Evolutionary conservation across 495 filamentous ascomycete genomes (phyloP).

Genomic region (Lepraria neglecta): DNA sequence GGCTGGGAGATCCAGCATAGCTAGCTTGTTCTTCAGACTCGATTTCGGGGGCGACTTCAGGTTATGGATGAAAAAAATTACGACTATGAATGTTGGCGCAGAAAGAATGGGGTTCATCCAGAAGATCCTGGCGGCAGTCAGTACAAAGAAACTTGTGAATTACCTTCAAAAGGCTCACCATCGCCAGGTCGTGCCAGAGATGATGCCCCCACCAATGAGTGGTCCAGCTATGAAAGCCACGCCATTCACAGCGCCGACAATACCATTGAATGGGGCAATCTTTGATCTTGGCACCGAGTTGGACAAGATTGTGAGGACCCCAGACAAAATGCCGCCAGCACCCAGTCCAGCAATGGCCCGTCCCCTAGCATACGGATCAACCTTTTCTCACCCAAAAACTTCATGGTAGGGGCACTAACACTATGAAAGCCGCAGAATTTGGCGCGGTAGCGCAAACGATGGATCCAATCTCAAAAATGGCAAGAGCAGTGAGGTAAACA

Average conservation of each 20-base stretch:
- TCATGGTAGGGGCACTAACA: constrained; percentile 24
- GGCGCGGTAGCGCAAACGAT: constrained; percentile 64
- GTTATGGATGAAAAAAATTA: constrained; percentile 41
- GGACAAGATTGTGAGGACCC: constrained; percentile 63
- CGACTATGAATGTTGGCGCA: constrained; percentile 40
- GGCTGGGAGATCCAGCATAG: constrained; percentile 41
- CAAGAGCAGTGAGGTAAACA: constrained; percentile 53
- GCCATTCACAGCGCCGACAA: constrained; percentile 64
- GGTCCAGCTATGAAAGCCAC: constrained; percentile 56
- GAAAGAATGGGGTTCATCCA: background rate
- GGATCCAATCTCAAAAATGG: constrained; percentile 64
- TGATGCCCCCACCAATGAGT: constrained; percentile 54
- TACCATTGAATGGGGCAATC: constrained; percentile 61
- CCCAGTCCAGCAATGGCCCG: constrained; percentile 71
- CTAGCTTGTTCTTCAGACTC: constrained; percentile 36
- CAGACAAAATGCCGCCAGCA: constrained; percentile 66
- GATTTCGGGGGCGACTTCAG: constrained; percentile 40
- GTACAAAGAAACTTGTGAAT: background rate
- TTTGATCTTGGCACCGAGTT: constrained; percentile 57
- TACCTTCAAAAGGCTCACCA: constrained; percentile 64
- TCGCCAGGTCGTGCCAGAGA: constrained; percentile 60
- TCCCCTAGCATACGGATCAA: constrained; percentile 33
- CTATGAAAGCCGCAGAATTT: constrained; percentile 56
- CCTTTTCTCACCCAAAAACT: too few relatives aligned
- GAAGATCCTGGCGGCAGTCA: too few relatives aligned